Conservation (phyloP, 2,329 filamentous ascomycete genomes). For the Claviceps lovelessii region DNA sequence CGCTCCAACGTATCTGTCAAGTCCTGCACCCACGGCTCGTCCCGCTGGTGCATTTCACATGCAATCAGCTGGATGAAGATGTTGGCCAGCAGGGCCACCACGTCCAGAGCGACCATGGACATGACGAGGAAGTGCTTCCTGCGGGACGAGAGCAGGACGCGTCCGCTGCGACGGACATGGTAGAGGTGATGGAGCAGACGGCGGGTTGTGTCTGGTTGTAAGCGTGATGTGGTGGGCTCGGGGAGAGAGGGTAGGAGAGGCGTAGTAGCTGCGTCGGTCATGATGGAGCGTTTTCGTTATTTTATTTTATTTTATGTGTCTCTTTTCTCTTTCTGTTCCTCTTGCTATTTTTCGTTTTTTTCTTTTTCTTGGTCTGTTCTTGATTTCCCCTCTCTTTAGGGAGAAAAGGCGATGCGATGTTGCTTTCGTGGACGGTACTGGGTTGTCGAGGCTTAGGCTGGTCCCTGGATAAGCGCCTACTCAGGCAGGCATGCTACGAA, state of each 20-base stretch:
- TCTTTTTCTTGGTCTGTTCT: no score
- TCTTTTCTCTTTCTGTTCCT: background rate
- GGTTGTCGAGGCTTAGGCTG: no score
- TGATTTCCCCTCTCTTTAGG: no score
- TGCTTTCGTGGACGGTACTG: background rate
- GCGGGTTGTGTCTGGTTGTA: constrained; percentile 1
- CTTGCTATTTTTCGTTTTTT: no score
- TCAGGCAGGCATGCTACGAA: background rate
- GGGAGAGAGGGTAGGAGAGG: constrained; percentile 1
- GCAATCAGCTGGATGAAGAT: constrained; percentile 34
- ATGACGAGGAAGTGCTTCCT: constrained; percentile 32
- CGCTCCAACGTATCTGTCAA: constrained; percentile 29
- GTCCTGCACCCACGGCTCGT: constrained; percentile 27
- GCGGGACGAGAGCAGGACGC: constrained; percentile 19
- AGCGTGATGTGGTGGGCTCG: background rate
- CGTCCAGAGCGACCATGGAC: constrained; percentile 30
- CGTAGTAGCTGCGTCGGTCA: background rate
- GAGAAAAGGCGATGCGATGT: background rate
- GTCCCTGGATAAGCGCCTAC: no score
- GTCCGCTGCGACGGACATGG: constrained; percentile 4
- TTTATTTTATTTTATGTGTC: no score
- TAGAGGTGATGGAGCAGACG: constrained; percentile 1
- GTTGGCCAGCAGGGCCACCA: constrained; percentile 29
- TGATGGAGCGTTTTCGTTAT: background rate
- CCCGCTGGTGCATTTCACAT: constrained; percentile 28